Percentiles rank a stretch among this genome's conserved stretches.
Evolutionary conservation across 2,329 filamentous ascomycete genomes (phyloP).

Genomic region (Paecilomyces fulvus): DNA sequence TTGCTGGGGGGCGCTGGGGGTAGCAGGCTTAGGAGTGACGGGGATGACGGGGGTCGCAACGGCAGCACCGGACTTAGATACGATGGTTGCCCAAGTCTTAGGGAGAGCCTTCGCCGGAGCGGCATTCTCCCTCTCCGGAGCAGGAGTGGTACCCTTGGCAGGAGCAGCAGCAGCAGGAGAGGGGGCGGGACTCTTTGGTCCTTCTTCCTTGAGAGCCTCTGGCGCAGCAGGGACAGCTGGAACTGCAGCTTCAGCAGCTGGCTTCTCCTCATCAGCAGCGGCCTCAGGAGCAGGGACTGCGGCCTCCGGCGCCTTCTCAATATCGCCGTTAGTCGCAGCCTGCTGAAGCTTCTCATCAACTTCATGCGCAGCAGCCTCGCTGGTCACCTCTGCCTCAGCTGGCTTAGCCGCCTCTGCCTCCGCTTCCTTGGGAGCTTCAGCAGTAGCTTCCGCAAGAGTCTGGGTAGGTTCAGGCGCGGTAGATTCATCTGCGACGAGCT

Average conservation of each 20-base stretch:
- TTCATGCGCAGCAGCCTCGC: constrained; percentile 40
- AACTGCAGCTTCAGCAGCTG: constrained; percentile 11
- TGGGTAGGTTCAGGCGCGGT: constrained; percentile 19
- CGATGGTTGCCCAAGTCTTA: constrained; percentile 58
- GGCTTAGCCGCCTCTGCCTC: constrained; percentile 40
- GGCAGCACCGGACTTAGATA: constrained; percentile 38
- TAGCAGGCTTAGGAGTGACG: constrained; percentile 26
- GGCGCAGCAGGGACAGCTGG: constrained; percentile 28
- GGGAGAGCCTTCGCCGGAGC: constrained; percentile 43
- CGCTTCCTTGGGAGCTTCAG: constrained; percentile 24
- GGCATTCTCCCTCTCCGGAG: constrained; percentile 46
- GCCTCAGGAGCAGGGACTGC: constrained; percentile 28
- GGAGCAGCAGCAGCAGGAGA: constrained; percentile 48
- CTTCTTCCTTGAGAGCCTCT: constrained; percentile 45
- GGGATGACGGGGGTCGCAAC: constrained; percentile 24
- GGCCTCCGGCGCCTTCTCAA: constrained; percentile 20
- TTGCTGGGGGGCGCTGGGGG: constrained; percentile 22
- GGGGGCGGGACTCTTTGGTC: constrained; percentile 55
- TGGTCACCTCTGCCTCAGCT: constrained; percentile 29
- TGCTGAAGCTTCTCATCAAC: constrained; percentile 74
- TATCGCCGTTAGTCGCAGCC: constrained; percentile 40
- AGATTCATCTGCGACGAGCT: constrained; percentile 40
- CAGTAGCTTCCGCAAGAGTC: constrained; percentile 33
- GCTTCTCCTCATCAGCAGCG: constrained; percentile 13
- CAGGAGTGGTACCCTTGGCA: constrained; percentile 31